phyloP scores from a whole-genome alignment of 1,284 basidiomycete species.

The Pseudozyma hubeiensis region DNA sequence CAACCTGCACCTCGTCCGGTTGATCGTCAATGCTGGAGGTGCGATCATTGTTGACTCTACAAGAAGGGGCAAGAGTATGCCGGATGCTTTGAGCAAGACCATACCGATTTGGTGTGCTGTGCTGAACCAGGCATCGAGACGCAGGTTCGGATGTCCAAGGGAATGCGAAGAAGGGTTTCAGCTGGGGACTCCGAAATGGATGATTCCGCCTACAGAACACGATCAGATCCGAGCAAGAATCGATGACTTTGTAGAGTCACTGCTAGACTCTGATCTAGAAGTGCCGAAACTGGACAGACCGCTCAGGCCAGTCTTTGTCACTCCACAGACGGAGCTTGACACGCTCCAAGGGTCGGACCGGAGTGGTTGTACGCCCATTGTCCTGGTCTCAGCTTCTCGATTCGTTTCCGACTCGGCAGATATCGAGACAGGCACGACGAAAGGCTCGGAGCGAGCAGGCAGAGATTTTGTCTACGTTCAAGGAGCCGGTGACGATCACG shows the following conservation, averaged over 20 bases:
- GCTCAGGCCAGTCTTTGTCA: conserved; percentile 77
- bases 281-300: conserved; percentile 71
- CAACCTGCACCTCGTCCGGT: conserved; percentile 82
- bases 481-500: conserved; percentile 89
- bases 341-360: not conserved
- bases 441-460: not conserved
- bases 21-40: conserved; percentile 78
- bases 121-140: conserved; percentile 77
- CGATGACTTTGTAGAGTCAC: conserved; percentile 76
- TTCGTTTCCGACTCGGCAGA: conserved; percentile 73
- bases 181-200: conserved; percentile 55
- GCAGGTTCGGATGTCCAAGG: conserved; percentile 25
- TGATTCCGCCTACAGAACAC: conserved; percentile 50
- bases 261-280: conserved; percentile 72
- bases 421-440: conserved; percentile 21
- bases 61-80: conserved; percentile 89
- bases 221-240: conserved; percentile 77
- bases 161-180: conserved; percentile 67
- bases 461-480: conserved; percentile 81
- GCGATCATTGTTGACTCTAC: conserved; percentile 92
- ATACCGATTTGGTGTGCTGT: conserved; percentile 96
- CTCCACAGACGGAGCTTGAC: conserved; percentile 29
- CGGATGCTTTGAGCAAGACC: conserved; percentile 93
- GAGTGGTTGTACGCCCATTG: conserved; percentile 74
- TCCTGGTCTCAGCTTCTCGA: conserved; percentile 83